phyloP scores from a whole-genome alignment of 1,139 yeast species.

The Meyerozyma athensensis region DNA sequence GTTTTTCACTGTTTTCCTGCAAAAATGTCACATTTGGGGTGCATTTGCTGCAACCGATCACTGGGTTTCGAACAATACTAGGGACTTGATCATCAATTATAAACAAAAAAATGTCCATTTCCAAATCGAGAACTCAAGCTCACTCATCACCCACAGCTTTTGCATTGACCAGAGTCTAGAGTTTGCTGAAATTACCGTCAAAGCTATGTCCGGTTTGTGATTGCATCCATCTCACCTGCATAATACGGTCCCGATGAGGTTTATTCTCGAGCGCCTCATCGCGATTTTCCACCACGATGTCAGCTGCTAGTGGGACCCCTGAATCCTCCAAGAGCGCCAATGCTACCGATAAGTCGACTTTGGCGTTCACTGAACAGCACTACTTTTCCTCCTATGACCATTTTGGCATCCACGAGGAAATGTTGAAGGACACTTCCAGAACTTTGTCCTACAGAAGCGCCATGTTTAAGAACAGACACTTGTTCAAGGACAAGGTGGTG shows the following conservation, averaged over 20 bases:
- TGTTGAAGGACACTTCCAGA: conserved; percentile 94
- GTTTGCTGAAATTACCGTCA: conserved; percentile 42
- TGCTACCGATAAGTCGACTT: conserved; percentile 50
- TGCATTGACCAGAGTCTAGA: conserved; percentile 51
- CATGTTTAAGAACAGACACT: conserved; percentile 81
- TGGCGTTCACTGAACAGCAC: conserved; percentile 76
- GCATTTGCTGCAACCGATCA: conserved; percentile 55
- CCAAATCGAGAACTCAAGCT: conserved; percentile 24
- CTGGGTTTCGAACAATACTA: conserved; percentile 54
- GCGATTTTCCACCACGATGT: neutral
- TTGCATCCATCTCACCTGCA: neutral
- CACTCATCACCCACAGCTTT: conserved; percentile 49
- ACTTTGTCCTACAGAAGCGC: conserved; percentile 91
- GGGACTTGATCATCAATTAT: conserved; percentile 39
- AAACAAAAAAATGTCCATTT: conserved; percentile 28
- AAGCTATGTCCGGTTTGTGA: conserved; percentile 8
- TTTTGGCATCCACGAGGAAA: conserved; percentile 97
- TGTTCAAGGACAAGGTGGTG: conserved; percentile 92
- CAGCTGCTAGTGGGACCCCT: neutral
- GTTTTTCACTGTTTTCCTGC: conserved; percentile 37
- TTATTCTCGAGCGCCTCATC: neutral
- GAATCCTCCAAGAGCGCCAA: conserved; percentile 5
- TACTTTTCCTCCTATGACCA: conserved; percentile 95
- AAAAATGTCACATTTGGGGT: conserved; percentile 36
- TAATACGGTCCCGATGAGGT: neutral